Evolutionary conservation across 169 alveolate species (phyloP), one percentile per base, ranked within the genome.

Genomic region (Plasmodium berghei): DNA sequence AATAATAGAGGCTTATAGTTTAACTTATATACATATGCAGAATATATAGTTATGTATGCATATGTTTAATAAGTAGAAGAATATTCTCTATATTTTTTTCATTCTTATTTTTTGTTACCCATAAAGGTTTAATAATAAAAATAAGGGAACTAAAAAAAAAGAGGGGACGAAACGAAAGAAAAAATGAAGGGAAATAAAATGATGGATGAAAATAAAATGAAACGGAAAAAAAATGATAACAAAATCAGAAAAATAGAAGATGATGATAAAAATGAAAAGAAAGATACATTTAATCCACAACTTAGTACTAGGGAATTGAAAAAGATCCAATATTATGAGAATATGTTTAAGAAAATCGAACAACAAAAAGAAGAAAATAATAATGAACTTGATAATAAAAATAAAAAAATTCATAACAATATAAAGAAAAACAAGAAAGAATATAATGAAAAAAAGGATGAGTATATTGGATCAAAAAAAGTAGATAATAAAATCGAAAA

Each of bases 261-360:
- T 46, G 20, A 9, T 45, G 77, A 42, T n/a, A 28, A 24, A 46
- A 70, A 48, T 45, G 26, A 9, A 20, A 48, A 48, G 3, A 1
- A 42, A 34, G 63, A 71, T 16, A 67, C 55, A 18, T 93, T 93
- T 72, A 91, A 93, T 62, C 95, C 95, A 22, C 90, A 77, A 63
- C 70, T 88, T 34, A 93, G 95, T 52, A 87, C 95, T 16, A 67
- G 95, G 73, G 95, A 93, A 54, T 73, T 93, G 94, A 64, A 91
- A 62, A 93, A 93, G 40, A 93, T 93, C 18, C 87, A 86, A 75
- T 93, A 93, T 72, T 93, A 93, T 72, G 96, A 93, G 45, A 75
- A 90, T 72, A 92, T 92, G 96, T 93, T 93, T 80, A 90, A 94
- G 73, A 92, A 86, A 52, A 86, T 93, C 93, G 96, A 80, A 10